Percentiles rank a stretch among this genome's conserved stretches.
Evolutionary conservation across 1,284 basidiomycete genomes (phyloP).

Genomic region (Rhizoctonia solani): DNA sequence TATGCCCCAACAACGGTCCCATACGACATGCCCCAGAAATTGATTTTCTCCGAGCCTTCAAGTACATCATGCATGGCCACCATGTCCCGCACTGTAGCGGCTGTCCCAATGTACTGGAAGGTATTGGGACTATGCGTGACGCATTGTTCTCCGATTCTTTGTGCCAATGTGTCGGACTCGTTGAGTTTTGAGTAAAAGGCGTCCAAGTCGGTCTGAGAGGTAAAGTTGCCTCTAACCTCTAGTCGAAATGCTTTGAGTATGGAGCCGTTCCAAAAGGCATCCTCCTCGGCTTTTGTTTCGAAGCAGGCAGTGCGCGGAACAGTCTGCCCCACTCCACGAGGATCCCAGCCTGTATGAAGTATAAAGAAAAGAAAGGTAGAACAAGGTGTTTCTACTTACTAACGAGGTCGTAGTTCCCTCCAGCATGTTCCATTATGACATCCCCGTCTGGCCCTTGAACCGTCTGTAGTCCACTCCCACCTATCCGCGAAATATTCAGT

Average conservation of each 20-base stretch:
- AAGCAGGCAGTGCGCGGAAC: not conserved
- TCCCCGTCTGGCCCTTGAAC: too few relatives aligned
- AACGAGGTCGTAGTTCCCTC: constrained; percentile 19
- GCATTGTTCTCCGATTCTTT: not conserved
- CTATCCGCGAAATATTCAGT: too few relatives aligned
- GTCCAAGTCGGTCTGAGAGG: not conserved
- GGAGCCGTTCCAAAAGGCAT: not conserved
- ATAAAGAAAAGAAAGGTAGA: not conserved
- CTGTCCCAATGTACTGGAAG: constrained; percentile 14
- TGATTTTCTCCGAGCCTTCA: not conserved
- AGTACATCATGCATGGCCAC: constrained; percentile 11
- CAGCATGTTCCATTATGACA: constrained; percentile 3
- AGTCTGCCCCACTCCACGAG: constrained; percentile 10
- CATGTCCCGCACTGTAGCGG: constrained; percentile 17
- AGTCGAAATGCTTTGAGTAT: not conserved
- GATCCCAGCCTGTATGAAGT: constrained; percentile 15
- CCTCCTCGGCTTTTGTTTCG: not conserved
- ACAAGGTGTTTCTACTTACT: not conserved
- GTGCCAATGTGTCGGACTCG: not conserved
- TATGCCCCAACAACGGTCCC: not conserved
- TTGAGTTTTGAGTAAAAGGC: not conserved
- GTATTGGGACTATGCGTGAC: not conserved
- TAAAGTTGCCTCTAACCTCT: constrained; percentile 11
- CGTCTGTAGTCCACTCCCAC: too few relatives aligned
- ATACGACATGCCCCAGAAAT: not conserved